Evolutionary conservation across 805 yeast species (phyloP), one percentile per base, ranked within the genome.

Genomic region (Candida chauliodis): DNA sequence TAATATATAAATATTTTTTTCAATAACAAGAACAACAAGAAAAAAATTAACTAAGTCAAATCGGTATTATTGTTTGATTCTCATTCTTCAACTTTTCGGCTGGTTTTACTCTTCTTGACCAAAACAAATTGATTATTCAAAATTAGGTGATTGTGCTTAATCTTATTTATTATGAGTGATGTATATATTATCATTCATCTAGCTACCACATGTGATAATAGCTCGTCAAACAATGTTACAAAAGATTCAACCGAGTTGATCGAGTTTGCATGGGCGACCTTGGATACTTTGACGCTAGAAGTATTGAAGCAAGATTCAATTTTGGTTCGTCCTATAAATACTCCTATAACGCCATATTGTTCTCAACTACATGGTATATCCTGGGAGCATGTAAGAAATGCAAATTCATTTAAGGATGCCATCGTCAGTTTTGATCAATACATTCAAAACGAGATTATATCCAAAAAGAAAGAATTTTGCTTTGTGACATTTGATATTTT

Each of bases 171-270:
- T n/a, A 73, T 73, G 78, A 58, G 72, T 47, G 83, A 78, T 51
- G 62, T 71, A 36, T 81, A 75, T 54, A 76, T 83, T 48, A 79
- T 79, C 39, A 61, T 81, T 32, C 79, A 79, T 43, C 62, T 81
- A 27, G 72, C 79, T 37, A 76, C 85, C 26, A 81, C 89, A 15
- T 76, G 82, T 46, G 88, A 81, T 52, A 87, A 81, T 38, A 71
- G 75, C 25, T 72, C 77, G 22, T 16, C 24, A 9, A 69, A 69
- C 21, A 72, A 75, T 48, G 74, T 77, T 35, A 63, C 80, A 22
- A 78, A 76, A 50, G 95, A 85, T 57, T 71, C 84, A 22, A 70
- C 82, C 4, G 89, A 82, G 55, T 66, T 81, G 40, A 71, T 79
- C 24, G 85, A 79, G 53, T 56, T 87, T 11, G 77, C 85, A 3